phyloP scores from a whole-genome alignment of 768 basidiomycete genomes.

The Mycena floridula region DNA sequence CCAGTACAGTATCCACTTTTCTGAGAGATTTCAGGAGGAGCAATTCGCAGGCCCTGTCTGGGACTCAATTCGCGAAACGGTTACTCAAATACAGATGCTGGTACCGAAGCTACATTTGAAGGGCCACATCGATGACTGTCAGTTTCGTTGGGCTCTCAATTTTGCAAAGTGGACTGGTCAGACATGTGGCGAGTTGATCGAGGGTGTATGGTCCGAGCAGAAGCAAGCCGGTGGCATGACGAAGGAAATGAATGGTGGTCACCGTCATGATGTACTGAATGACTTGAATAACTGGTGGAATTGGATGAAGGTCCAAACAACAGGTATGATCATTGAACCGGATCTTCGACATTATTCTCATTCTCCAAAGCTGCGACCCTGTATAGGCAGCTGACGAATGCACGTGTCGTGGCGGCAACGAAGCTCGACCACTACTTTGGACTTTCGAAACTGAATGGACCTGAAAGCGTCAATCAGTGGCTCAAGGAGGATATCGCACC shows the following conservation, averaged over 20 bases:
- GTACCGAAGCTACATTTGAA: conserved; percentile 22
- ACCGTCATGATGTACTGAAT: conserved; percentile 10
- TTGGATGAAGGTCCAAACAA: conserved; percentile 7
- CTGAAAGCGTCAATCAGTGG: background rate
- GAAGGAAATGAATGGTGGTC: conserved; percentile 12
- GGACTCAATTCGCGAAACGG: conserved; percentile 11
- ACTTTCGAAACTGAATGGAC: background rate
- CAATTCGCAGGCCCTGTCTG: conserved; percentile 10
- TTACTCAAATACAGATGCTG: background rate
- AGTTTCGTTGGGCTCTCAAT: conserved; percentile 17
- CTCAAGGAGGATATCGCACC: background rate
- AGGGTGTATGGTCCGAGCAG: conserved; percentile 12
- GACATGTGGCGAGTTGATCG: conserved; percentile 23
- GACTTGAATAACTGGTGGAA: conserved; percentile 7
- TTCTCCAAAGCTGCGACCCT: background rate
- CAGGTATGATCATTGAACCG: background rate
- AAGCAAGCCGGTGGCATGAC: conserved; percentile 12
- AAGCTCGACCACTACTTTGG: background rate
- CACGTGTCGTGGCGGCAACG: background rate
- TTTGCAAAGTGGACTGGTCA: conserved; percentile 16
- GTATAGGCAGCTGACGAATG: background rate
- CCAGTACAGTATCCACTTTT: conserved; percentile 16
- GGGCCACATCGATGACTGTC: conserved; percentile 18
- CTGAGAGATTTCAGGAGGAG: conserved; percentile 7
- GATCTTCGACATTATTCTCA: background rate